Conservation (phyloP, 2,329 filamentous ascomycete genomes). For the Cladosporium sp. region DNA sequence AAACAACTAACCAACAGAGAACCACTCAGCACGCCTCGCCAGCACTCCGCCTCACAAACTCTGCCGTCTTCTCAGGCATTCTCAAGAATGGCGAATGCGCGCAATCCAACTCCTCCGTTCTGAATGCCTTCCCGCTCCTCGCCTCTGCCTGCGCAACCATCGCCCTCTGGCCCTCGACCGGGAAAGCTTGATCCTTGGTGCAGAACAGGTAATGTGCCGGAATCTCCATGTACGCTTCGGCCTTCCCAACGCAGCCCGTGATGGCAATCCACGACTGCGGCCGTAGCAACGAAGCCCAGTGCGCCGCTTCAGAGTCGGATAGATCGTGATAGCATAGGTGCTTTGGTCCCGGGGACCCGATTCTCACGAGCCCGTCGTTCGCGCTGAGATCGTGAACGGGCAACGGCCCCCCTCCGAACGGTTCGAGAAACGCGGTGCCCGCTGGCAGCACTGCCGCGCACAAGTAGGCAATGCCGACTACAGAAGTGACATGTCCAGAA, state of each 20-base stretch:
- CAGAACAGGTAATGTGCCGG: slow-evolving; percentile 27
- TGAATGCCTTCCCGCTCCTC: slow-evolving; percentile 13
- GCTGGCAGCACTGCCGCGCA: slow-evolving; percentile 9
- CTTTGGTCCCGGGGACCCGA: slow-evolving; percentile 7
- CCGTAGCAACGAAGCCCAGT: slow-evolving; percentile 23
- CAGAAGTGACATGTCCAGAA: slow-evolving; percentile 19
- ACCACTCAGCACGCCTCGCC: slow-evolving; percentile 9
- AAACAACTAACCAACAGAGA: not conserved
- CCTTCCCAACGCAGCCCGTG: slow-evolving; percentile 26
- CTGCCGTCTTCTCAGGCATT: slow-evolving; percentile 21
- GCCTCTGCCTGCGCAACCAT: not conserved
- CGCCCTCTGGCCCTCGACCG: not conserved
- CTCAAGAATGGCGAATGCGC: slow-evolving; percentile 26
- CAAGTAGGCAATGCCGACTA: slow-evolving; percentile 23
- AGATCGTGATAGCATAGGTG: slow-evolving; percentile 44
- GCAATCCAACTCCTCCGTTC: slow-evolving; percentile 17
- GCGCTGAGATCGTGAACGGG: slow-evolving; percentile 19
- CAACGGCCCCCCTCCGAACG: slow-evolving; percentile 18
- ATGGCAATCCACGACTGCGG: slow-evolving; percentile 18
- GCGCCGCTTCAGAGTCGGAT: slow-evolving; percentile 25
- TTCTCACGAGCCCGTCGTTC: slow-evolving; percentile 1
- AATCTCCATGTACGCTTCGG: slow-evolving; percentile 39
- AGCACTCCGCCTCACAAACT: slow-evolving; percentile 23
- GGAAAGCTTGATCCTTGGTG: slow-evolving; percentile 10
- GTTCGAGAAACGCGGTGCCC: slow-evolving; percentile 14